Percentiles rank a stretch among this genome's conserved stretches.
These are phyloP conservation scores for Ascobolus immersus DNA, from an alignment of 495 filamentous ascomycete species.

Conservation along the genomic window DNA sequence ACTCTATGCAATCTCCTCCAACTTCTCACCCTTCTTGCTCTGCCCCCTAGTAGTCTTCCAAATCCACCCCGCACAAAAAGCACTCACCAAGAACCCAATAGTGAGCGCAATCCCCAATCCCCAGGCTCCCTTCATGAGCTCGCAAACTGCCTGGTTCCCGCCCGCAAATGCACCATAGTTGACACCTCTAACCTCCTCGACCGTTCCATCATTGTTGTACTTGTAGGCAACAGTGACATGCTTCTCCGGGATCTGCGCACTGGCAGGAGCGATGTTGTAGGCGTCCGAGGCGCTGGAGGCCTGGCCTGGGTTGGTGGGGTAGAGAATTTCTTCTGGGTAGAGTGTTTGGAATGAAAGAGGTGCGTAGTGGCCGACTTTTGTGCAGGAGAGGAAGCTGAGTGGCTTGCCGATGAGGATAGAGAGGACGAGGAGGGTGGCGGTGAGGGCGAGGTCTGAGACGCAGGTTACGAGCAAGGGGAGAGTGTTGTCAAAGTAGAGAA, in stretches of 20 bases:
- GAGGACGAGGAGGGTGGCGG: conserved; percentile 47
- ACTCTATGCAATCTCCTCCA: conserved; percentile 4
- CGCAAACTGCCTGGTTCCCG: conserved; percentile 41
- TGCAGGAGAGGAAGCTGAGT: conserved; percentile 51
- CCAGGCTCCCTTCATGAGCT: conserved; percentile 74
- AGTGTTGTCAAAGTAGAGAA: conserved; percentile 50
- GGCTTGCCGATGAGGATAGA: conserved; percentile 55
- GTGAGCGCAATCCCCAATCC: conserved; percentile 63
- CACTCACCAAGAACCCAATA: conserved; percentile 45
- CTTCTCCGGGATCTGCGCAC: conserved; percentile 19
- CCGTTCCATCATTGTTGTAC: too few relatives aligned
- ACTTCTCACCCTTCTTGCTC: conserved; percentile 16
- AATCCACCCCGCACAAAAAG: conserved; percentile 29
- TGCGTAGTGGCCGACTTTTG: conserved; percentile 22
- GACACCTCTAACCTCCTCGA: too few relatives aligned
- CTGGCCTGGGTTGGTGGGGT: too few relatives aligned
- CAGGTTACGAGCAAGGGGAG: conserved; percentile 44
- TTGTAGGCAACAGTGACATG: too few relatives aligned
- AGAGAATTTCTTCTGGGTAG: too few relatives aligned
- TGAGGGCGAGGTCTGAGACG: conserved; percentile 36
- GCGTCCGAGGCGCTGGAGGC: conserved; percentile 18
- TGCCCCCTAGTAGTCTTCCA: too few relatives aligned
- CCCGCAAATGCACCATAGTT: too few relatives aligned
- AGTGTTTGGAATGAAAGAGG: too few relatives aligned
- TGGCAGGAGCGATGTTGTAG: conserved; percentile 23